A percentile compares a stretch with the other conserved stretches of the same genome.
These are phyloP conservation scores for Verticillium nonalfalfae DNA, from an alignment of 2,329 filamentous ascomycete genomes.

Conservation along the genomic window DNA sequence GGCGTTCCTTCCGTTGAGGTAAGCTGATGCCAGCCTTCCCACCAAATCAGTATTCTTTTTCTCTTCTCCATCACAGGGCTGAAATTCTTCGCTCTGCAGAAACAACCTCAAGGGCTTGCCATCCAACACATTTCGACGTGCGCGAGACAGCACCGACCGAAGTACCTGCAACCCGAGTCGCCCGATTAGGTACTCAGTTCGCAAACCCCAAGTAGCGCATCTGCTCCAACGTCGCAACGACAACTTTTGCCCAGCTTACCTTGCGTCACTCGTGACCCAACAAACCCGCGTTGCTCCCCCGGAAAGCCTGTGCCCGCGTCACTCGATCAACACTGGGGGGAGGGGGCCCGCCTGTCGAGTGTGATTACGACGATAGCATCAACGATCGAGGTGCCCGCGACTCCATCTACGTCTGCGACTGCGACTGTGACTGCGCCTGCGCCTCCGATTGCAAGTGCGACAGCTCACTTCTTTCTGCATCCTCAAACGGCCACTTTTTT, in stretches of 20 bases:
- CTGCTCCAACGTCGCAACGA: background rate
- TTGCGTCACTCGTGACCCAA: slow-evolving; percentile 2
- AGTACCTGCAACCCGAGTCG: background rate
- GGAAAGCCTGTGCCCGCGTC: background rate
- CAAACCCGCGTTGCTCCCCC: background rate
- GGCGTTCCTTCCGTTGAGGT: background rate
- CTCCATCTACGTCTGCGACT: no score
- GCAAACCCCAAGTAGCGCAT: background rate
- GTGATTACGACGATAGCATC: background rate
- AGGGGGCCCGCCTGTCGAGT: background rate
- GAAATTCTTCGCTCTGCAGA: background rate
- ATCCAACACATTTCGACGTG: background rate
- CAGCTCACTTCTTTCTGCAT: background rate
- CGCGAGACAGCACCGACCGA: background rate
- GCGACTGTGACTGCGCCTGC: background rate
- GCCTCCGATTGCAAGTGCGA: background rate
- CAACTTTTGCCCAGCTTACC: background rate
- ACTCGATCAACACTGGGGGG: background rate
- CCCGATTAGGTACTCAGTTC: background rate
- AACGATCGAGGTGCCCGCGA: background rate
- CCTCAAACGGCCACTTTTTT: background rate
- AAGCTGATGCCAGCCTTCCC: background rate
- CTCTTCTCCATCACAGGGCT: background rate
- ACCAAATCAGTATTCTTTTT: background rate
- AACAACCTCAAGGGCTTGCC: background rate